These are phyloP conservation scores for Russula earlei DNA, from an alignment of 768 basidiomycete species.

Conservation along the genomic window DNA sequence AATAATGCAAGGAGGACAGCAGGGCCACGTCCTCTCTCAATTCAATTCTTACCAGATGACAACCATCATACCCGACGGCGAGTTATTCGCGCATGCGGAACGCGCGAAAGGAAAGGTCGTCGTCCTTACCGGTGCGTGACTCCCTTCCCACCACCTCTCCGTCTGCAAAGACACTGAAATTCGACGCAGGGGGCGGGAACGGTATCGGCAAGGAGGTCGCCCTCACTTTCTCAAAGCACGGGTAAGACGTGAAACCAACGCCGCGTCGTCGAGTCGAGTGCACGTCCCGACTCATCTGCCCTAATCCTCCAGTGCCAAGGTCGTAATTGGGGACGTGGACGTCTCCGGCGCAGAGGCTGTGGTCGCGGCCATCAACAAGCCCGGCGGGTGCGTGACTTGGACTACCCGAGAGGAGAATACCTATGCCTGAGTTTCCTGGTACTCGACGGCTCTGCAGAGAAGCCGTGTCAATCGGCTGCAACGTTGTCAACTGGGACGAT, in stretches of 20 bases:
- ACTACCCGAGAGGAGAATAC: too few species aligned
- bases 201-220: constrained; percentile 25
- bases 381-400: constrained; percentile 18
- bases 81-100: constrained; percentile 19
- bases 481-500: constrained; percentile 23
- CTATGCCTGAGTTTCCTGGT: too few species aligned
- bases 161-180: not conserved
- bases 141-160: too few species aligned
- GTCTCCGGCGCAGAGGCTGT: constrained; percentile 2
- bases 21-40: too few species aligned
- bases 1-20: too few species aligned
- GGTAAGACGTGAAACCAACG: constrained; percentile 11
- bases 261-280: not conserved
- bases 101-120: constrained; percentile 23
- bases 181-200: constrained; percentile 18
- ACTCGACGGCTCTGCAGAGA: not conserved
- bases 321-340: constrained; percentile 17
- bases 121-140: constrained; percentile 23
- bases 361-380: constrained; percentile 6
- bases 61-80: constrained; percentile 19
- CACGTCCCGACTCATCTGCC: too few species aligned
- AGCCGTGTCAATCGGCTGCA: constrained; percentile 15
- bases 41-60: constrained; percentile 15
- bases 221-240: constrained; percentile 20
- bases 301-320: constrained; percentile 6